phyloP scores from a whole-genome alignment of 805 yeast genomes.

The Kluyveromyces nonfermentans region DNA sequence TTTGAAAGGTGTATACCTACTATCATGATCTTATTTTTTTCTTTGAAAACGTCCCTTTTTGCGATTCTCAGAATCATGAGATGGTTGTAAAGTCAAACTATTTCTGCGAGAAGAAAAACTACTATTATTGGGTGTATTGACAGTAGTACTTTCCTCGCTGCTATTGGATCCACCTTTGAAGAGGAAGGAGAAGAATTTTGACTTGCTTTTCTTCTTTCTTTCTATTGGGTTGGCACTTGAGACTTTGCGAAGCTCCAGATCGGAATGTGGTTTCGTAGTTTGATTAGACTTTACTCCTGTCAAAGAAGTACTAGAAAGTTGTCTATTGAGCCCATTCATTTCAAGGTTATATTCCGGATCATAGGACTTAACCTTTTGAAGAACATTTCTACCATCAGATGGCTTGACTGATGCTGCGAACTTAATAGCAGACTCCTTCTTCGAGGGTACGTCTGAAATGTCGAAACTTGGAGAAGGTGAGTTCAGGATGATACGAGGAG shows the following conservation, averaged over 20 bases:
- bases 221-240: constrained; percentile 11
- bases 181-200: constrained; percentile 15
- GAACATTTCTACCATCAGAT: constrained; percentile 16
- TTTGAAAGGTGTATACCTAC: no score
- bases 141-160: neutral
- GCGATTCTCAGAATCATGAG: constrained; percentile 6
- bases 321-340: neutral
- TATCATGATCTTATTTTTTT: neutral
- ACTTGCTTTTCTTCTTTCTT: constrained; percentile 5
- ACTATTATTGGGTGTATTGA: neutral
- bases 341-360: constrained; percentile 2
- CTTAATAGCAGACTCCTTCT: constrained; percentile 14
- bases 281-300: neutral
- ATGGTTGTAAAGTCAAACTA: constrained; percentile 11
- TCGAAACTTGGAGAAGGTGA: neutral
- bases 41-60: neutral
- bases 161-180: constrained; percentile 5
- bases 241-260: constrained; percentile 8
- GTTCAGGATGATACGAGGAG: constrained; percentile 3
- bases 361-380: constrained; percentile 6
- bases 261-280: neutral
- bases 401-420: constrained; percentile 19
- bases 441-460: constrained; percentile 4
- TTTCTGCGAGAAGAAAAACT: constrained; percentile 2
- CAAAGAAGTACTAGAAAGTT: neutral